These are phyloP conservation scores for Xylariales sp. DNA, from an alignment of 2,329 filamentous ascomycete species.

Conservation along the genomic window DNA sequence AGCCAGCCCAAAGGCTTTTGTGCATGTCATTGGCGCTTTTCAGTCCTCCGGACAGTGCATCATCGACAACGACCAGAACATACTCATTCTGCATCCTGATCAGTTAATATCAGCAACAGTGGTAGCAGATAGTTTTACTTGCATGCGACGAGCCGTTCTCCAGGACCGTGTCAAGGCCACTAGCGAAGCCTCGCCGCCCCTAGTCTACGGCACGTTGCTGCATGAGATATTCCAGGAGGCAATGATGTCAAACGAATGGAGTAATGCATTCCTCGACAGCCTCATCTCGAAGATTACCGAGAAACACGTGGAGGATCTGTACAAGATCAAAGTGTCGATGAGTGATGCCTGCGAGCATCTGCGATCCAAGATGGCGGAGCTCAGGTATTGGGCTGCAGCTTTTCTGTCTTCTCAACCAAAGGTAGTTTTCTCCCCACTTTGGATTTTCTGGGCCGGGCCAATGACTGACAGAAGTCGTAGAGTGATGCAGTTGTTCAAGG, in stretches of 20 bases:
- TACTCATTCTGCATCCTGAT: conserved; percentile 90
- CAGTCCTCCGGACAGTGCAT: conserved; percentile 66
- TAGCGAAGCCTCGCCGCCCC: conserved; percentile 69
- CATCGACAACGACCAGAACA: conserved; percentile 75
- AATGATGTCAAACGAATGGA: conserved; percentile 78
- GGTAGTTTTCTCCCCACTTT: conserved; percentile 36
- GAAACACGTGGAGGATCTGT: conserved; percentile 81
- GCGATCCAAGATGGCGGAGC: conserved; percentile 73
- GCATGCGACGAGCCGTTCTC: conserved; percentile 82
- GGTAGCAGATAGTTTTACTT: conserved; percentile 93
- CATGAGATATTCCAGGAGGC: conserved; percentile 96
- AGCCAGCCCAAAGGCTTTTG: conserved; percentile 67
- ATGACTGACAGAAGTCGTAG: conserved; percentile 28
- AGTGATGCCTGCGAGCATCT: conserved; percentile 74
- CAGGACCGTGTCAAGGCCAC: conserved; percentile 94
- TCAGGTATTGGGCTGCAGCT: conserved; percentile 76
- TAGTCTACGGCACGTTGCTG: conserved; percentile 88
- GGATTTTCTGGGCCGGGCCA: not conserved
- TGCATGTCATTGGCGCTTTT: conserved; percentile 83
- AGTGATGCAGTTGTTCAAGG: conserved; percentile 71
- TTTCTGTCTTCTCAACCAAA: conserved; percentile 72
- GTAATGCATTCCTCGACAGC: conserved; percentile 57
- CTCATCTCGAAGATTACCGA: conserved; percentile 66
- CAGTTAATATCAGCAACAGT: conserved; percentile 93
- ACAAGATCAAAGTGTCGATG: conserved; percentile 75